Evolutionary conservation across 1,139 yeast species (phyloP).

Genomic region (Tardiomyces digboiensis): DNA sequence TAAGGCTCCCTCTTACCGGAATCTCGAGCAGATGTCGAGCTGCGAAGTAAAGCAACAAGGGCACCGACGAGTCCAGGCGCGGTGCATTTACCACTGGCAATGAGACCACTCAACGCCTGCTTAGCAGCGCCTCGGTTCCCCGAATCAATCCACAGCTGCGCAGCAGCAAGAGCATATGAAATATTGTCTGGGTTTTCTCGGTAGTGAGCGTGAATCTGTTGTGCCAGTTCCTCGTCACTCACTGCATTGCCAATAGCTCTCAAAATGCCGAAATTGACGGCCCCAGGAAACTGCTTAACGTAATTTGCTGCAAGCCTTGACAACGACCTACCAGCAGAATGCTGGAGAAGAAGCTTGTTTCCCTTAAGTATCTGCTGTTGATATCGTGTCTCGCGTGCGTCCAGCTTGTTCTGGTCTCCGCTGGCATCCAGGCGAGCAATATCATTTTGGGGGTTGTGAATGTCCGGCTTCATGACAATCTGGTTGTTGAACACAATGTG

Average conservation of each 20-base stretch:
- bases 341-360: constrained; percentile 9
- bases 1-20: neutral
- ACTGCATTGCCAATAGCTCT: neutral
- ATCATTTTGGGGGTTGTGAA: neutral
- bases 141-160: constrained; percentile 5
- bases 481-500: constrained; percentile 7
- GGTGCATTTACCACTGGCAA: constrained; percentile 1
- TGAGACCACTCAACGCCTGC: neutral
- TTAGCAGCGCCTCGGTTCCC: neutral
- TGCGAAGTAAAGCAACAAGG: constrained; percentile 4
- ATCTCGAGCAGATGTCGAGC: neutral
- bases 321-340: constrained; percentile 8
- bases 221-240: constrained; percentile 3
- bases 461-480: constrained; percentile 3
- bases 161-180: constrained; percentile 5
- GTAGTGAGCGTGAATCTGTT: constrained; percentile 4
- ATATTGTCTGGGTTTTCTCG: constrained; percentile 1
- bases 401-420: constrained; percentile 4
- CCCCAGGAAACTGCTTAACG: constrained; percentile 2
- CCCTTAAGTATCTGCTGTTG: constrained; percentile 10
- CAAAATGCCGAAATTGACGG: neutral
- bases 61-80: constrained; percentile 9
- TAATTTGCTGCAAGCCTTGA: constrained; percentile 4
- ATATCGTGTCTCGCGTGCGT: constrained; percentile 7
- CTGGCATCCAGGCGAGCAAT: constrained; percentile 6